Base-by-base conservation (phyloP, 192 early-diverging fungal species). In the Podila minutissima region DNA sequence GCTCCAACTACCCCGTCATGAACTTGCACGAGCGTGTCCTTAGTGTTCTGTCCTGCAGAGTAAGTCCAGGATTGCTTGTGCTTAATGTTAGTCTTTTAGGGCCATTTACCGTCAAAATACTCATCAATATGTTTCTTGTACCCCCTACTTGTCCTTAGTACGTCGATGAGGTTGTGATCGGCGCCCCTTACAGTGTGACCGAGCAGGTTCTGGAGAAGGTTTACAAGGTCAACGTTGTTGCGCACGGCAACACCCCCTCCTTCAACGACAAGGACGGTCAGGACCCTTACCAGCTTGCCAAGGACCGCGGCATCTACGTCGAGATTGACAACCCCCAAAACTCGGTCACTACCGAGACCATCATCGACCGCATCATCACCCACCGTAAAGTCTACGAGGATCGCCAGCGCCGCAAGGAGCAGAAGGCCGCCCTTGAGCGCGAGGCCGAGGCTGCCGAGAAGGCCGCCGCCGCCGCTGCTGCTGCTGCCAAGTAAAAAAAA, bases 21-120 rank as follows among this genome's bases (percentile, higher is more conserved):
- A 97, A 97, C 85, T 85, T 97, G 57, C 92, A 97, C 84, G 97
- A 98, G 87, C 92, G 97, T 51, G 95, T 92, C 49, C 86, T 98
- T 46, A 93, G 94, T 75, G 97, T 94, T n/a, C 84, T 98, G 58
- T 91, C 94, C 67, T 98, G 97, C 74, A 86, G 93, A n/a, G 93
- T 94, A 89, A 88, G 87, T 86, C 1, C 1, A 12, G n/a, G n/a
- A 26, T 22, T 19, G 41, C 35, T 72, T 49, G 20, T 28, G 6
- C 15, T 5, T 62, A 33, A 29, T 35, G 51, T 38, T 26, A 67
- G 19, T 15, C 63, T 32, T 38, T 62, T 62, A 4, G n/a, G 37
- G 41, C 22, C 5, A 20, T 29, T 28, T 29, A 12, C 20, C 2
- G 31, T 17, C 15, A 20, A 33, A 33, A 13, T 37, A 17, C 8